These are phyloP conservation scores for Mycena rebaudengoi DNA, from an alignment of 768 basidiomycete species.

Conservation along the genomic window DNA sequence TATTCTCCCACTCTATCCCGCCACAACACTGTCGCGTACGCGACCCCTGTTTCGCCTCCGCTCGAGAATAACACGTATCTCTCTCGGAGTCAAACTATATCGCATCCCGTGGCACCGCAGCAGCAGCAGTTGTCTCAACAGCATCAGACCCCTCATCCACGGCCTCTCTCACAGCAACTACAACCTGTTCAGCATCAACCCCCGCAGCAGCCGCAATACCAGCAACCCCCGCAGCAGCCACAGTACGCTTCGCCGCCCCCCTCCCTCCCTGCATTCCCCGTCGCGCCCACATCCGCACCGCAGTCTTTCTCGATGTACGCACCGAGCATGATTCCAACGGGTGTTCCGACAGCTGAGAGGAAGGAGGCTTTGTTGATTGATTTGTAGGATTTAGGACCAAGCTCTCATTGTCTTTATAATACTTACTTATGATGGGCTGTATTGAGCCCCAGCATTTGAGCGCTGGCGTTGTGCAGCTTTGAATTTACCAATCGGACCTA, in stretches of 20 bases:
- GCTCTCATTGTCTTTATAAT: no score
- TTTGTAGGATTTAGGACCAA: slow-evolving; percentile 45
- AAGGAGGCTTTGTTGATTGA: slow-evolving; percentile 70
- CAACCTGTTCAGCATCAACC: slow-evolving; percentile 28
- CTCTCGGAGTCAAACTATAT: slow-evolving; percentile 23
- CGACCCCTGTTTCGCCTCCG: slow-evolving; percentile 15
- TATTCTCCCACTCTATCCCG: slow-evolving; percentile 27
- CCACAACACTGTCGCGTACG: slow-evolving; percentile 36
- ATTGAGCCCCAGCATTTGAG: no score
- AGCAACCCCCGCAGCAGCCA: slow-evolving; percentile 39
- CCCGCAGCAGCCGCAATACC: slow-evolving; percentile 30
- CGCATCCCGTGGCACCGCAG: slow-evolving; percentile 23
- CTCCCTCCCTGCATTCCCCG: slow-evolving; percentile 68
- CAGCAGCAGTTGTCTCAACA: slow-evolving; percentile 21
- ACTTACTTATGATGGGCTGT: no score
- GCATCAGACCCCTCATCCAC: no score
- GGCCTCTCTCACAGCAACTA: slow-evolving; percentile 4
- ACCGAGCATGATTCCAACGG: slow-evolving; percentile 44
- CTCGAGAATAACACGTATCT: slow-evolving; percentile 22
- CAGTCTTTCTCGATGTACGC: slow-evolving; percentile 61
- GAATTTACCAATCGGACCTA: no score
- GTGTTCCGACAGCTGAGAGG: slow-evolving; percentile 67
- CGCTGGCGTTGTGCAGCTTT: no score
- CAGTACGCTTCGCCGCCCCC: slow-evolving; percentile 38
- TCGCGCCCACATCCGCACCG: slow-evolving; percentile 67